Percentiles rank a stretch among this genome's conserved stretches.
phyloP scores from a whole-genome alignment of 495 filamentous ascomycete genomes.

The Neurospora sp. region DNA sequence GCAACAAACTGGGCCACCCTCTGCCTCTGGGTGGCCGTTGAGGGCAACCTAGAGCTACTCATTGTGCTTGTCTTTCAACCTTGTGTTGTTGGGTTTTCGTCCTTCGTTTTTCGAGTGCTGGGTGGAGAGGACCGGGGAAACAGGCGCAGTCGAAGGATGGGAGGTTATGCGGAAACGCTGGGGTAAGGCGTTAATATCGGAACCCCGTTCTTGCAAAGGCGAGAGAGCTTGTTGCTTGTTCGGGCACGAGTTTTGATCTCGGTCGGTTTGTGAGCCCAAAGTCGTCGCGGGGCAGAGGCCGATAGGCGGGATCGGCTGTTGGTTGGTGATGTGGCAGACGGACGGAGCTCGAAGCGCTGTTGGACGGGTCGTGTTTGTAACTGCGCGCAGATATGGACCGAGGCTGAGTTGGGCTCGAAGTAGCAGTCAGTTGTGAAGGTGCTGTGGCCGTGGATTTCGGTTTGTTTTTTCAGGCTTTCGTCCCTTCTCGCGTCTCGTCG shows the following conservation, averaged over 20 bases:
- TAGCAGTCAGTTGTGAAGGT: not conserved
- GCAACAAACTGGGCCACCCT: slow-evolving; percentile 40
- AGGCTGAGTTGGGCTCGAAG: not conserved
- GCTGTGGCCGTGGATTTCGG: not conserved
- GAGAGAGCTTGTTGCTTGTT: not conserved
- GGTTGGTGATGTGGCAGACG: not conserved
- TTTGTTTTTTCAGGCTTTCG: not conserved
- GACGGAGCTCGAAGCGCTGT: not conserved
- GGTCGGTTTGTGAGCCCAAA: not conserved
- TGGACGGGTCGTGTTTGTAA: not conserved
- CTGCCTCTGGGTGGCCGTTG: slow-evolving; percentile 35
- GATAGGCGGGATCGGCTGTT: not conserved
- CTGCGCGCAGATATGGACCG: not conserved
- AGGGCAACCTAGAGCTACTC: slow-evolving; percentile 10
- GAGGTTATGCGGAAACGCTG: not conserved
- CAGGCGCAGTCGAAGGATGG: not conserved
- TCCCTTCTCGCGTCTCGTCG: not conserved
- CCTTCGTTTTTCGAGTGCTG: not conserved
- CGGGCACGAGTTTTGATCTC: not conserved
- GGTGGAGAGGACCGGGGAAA: not conserved
- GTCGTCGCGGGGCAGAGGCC: not conserved
- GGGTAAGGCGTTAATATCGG: not conserved
- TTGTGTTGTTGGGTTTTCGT: not conserved
- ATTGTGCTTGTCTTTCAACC: not conserved
- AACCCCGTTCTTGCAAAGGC: not conserved